phyloP scores from a whole-genome alignment of 352 stramenopile species.

The Globisporangium nagaii region DNA sequence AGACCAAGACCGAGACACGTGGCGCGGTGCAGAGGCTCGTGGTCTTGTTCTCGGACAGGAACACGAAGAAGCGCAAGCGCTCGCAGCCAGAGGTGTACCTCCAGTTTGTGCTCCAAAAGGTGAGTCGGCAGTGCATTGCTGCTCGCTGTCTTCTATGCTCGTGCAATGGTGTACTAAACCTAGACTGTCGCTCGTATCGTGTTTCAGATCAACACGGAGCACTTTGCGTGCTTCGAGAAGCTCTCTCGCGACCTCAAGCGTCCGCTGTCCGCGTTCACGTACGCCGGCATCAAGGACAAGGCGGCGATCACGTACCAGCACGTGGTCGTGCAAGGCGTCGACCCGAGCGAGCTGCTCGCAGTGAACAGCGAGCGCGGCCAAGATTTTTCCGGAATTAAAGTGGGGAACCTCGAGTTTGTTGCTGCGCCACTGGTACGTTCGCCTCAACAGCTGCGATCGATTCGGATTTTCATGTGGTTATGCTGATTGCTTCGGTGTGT shows the following conservation, averaged over 20 bases:
- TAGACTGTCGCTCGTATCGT: neutral
- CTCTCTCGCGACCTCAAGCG: constrained; percentile 34
- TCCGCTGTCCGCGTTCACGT: constrained; percentile 50
- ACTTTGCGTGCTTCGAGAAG: constrained; percentile 66
- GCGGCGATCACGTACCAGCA: constrained; percentile 63
- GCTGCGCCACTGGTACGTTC: constrained; percentile 33
- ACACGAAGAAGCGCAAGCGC: constrained; percentile 68
- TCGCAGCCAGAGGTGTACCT: constrained; percentile 40
- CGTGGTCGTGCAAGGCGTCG: constrained; percentile 43
- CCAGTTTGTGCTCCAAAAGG: constrained; percentile 69
- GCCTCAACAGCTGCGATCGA: too few species aligned
- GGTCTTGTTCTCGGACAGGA: constrained; percentile 57
- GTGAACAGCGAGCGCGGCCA: constrained; percentile 22
- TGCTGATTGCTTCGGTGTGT: neutral
- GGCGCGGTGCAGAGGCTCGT: constrained; percentile 39
- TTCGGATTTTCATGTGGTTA: neutral
- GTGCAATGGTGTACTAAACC: too few species aligned
- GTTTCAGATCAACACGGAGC: constrained; percentile 57
- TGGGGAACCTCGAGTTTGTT: constrained; percentile 55
- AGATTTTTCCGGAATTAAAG: constrained; percentile 13
- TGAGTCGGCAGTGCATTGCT: constrained; percentile 1
- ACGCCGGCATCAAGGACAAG: constrained; percentile 77
- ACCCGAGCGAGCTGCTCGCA: constrained; percentile 32
- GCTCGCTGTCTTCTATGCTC: too few species aligned
- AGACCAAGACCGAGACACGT: constrained; percentile 56